phyloP scores from a whole-genome alignment of 2,329 filamentous ascomycete species.

The Trichoderma sp. region DNA sequence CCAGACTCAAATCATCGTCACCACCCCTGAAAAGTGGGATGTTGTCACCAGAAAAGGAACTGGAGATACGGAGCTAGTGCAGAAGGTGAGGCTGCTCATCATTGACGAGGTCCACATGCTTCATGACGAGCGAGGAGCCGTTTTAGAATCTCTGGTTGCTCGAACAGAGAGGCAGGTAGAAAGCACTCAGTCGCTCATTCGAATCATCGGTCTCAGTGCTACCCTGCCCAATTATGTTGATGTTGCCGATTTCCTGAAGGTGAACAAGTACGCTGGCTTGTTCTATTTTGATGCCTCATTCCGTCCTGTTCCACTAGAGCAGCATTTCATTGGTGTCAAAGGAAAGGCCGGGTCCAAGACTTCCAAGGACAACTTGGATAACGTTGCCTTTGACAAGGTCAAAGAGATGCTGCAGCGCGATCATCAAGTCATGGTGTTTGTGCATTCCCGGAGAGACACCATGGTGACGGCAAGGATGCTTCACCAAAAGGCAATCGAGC shows the following conservation, averaged over 20 bases:
- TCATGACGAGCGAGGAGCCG: conserved; percentile 93
- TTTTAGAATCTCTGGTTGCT: conserved; percentile 92
- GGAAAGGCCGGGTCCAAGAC: conserved; percentile 80
- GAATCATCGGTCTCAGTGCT: conserved; percentile 91
- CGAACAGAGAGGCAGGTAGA: conserved; percentile 95
- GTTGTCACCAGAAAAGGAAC: conserved; percentile 96
- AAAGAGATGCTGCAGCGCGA: conserved; percentile 84
- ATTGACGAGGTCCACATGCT: conserved; percentile 99
- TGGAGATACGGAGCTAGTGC: conserved; percentile 93
- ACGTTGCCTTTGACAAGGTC: conserved; percentile 88
- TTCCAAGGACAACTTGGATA: conserved; percentile 85
- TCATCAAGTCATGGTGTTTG: conserved; percentile 99
- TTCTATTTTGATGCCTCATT: conserved; percentile 98
- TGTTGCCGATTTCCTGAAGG: conserved; percentile 93
- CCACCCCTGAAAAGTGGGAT: conserved; percentile 99
- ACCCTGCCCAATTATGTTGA: conserved; percentile 96
- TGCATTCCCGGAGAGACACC: conserved; percentile 94
- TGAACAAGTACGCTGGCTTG: conserved; percentile 86
- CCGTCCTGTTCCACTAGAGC: conserved; percentile 90
- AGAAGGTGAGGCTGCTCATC: conserved; percentile 92
- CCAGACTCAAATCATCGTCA: conserved; percentile 96
- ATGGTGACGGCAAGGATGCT: conserved; percentile 83
- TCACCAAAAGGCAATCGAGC: conserved; percentile 79
- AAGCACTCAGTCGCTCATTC: conserved; percentile 94
- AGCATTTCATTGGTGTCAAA: conserved; percentile 96